Evolutionary conservation across 176 grass and related monocot genomes (phyloP), one percentile per base, ranked within the genome.

Genomic region (Hordeum marinum): DNA sequence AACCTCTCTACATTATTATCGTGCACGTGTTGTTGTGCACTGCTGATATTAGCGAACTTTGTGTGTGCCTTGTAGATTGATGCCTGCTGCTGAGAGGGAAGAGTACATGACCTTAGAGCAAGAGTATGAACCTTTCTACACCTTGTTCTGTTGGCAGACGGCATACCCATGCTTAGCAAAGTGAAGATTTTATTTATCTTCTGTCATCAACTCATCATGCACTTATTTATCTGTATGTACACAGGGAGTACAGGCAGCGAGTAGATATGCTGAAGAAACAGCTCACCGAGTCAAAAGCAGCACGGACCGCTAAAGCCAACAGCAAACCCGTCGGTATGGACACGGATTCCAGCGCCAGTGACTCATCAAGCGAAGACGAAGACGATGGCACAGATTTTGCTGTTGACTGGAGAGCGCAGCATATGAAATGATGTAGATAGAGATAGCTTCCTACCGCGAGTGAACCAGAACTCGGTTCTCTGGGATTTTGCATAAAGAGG

Each of bases 81-180:
- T 84, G 94, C n/a, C 96, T 90, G 94, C 96, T 57, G 91, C 92
- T 36, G 96, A 96, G 86, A 91, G 92, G 84, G 94, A 96, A 75
- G 91, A 91, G 58, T 92, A 89, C 77, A 83, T 93, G 32, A 92
- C 75, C 26, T 79, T 99, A 67, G 96, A 99, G 57, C 96, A 99
- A 88, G 79, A 89, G 94, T 99, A 87, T 15, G 37, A 41, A 67
- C 21, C 74, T 68, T 23, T 60, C 31, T 26, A 46, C 10, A 43
- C 35, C 39, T 40, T 55, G 46, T 48, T 74, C 29, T 42, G n/a
- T 84, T 68, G n/a, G n/a, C n/a, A n/a, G n/a, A n/a, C n/a, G 41
- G 10, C 68, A 7, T 14, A 13, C 11, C 12, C 27, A 62, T 90
- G 85, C 50, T 62, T 69, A 68, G 3, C 9, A 21, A 62, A 81